These are phyloP conservation scores for Quercus aquifolioides DNA, from an alignment of 306 rosid species.

Conservation along the genomic window DNA sequence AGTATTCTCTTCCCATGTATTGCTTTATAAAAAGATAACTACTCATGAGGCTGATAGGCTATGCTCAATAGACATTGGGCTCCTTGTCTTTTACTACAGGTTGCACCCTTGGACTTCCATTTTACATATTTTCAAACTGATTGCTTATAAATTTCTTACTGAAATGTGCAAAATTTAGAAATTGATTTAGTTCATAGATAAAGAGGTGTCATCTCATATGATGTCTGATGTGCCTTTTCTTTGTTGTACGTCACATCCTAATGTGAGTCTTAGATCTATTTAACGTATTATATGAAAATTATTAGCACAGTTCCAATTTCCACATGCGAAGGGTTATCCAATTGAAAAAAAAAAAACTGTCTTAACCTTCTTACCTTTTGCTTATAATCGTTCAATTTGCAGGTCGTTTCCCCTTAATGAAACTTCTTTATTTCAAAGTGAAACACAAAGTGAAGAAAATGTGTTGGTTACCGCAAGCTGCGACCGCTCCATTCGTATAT, in stretches of 20 bases:
- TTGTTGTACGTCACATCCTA: neutral
- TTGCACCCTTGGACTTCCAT: neutral
- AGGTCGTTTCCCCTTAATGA: constrained; percentile 64
- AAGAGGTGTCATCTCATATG: neutral
- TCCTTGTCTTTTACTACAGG: neutral
- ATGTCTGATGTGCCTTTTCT: neutral
- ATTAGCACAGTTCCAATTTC: neutral
- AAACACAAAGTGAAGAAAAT: constrained; percentile 36
- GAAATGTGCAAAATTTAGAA: neutral
- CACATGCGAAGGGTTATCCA: neutral
- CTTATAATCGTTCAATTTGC: constrained; percentile 25
- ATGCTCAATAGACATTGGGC: neutral
- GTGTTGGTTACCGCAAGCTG: constrained; percentile 77
- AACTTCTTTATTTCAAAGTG: constrained; percentile 40
- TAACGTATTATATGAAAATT: neutral
- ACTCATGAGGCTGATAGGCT: neutral
- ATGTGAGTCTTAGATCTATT: neutral
- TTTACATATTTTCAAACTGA: neutral
- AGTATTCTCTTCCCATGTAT: neutral
- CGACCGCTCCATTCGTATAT: constrained; percentile 76
- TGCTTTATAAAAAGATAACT: neutral
- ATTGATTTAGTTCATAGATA: neutral
- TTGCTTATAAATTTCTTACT: neutral
- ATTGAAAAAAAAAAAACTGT: too few species aligned
- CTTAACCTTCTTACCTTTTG: constrained; percentile 11